phyloP scores from a whole-genome alignment of 768 basidiomycete species.

The Pilatotrama ljubarskyi region DNA sequence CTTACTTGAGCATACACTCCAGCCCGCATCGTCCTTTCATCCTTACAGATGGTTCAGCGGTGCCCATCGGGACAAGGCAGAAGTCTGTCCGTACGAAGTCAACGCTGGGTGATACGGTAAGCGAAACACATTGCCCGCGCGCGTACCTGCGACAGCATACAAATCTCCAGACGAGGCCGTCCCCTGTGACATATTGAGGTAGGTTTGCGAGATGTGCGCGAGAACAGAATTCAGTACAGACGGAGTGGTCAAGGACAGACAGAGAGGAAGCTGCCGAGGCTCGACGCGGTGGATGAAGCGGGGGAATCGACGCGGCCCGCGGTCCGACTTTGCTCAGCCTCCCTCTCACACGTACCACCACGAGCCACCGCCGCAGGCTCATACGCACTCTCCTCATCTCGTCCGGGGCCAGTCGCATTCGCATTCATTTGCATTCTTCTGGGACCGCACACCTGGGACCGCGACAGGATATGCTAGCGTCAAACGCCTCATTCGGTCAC shows the following conservation, averaged over 20 bases:
- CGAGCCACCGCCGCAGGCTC: neutral
- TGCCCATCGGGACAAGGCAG: conserved; percentile 86
- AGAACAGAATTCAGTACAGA: no score
- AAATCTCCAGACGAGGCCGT: conserved; percentile 16
- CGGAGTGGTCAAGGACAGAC: neutral
- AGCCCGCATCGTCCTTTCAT: conserved; percentile 13
- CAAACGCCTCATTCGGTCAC: neutral
- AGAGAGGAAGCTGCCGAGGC: neutral
- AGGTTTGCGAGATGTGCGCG: neutral
- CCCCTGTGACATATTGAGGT: conserved; percentile 5
- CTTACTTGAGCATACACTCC: conserved; percentile 20
- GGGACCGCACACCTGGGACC: neutral
- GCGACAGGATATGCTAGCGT: neutral
- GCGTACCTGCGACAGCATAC: conserved; percentile 24
- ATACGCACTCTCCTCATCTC: neutral
- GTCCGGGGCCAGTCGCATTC: neutral
- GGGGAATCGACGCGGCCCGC: neutral
- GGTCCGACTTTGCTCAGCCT: neutral
- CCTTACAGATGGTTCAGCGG: conserved; percentile 63
- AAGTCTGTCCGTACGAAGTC: conserved; percentile 56
- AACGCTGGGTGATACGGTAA: neutral
- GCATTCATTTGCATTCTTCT: neutral
- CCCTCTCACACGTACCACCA: neutral
- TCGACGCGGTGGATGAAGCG: neutral
- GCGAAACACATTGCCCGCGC: neutral